Evolutionary conservation across 2,329 filamentous ascomycete species (phyloP).

Genomic region (Orbilia blumenaviensis): DNA sequence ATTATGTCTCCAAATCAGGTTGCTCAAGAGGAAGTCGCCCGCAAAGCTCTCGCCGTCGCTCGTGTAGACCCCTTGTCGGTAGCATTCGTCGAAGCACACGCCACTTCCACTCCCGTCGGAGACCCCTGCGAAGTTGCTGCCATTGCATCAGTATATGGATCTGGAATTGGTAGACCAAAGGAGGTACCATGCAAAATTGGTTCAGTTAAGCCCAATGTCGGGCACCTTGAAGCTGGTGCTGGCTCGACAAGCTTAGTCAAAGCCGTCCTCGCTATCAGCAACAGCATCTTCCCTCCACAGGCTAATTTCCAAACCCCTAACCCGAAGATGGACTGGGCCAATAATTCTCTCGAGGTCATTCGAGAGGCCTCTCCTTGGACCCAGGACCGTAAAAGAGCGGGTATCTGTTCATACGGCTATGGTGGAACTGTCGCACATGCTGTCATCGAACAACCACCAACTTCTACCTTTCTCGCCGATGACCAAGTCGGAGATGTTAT

Average conservation of each 20-base stretch:
- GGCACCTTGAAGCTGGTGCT: slow-evolving; percentile 66
- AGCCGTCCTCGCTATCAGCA: slow-evolving; percentile 66
- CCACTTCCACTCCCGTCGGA: slow-evolving; percentile 68
- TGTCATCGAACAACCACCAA: slow-evolving; percentile 60
- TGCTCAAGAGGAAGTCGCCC: slow-evolving; percentile 61
- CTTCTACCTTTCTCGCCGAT: neutral
- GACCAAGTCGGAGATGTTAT: neutral
- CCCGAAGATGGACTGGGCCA: slow-evolving; percentile 42
- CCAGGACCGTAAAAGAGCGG: slow-evolving; percentile 55
- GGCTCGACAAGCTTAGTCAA: slow-evolving; percentile 68
- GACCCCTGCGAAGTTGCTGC: slow-evolving; percentile 68
- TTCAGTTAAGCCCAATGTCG: slow-evolving; percentile 66
- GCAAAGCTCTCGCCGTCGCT: slow-evolving; percentile 59
- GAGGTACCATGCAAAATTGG: slow-evolving; percentile 59
- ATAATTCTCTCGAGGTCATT: slow-evolving; percentile 44
- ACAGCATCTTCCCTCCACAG: slow-evolving; percentile 60
- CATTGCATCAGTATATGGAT: slow-evolving; percentile 63
- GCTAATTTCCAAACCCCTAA: slow-evolving; percentile 57
- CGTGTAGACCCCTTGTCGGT: slow-evolving; percentile 58
- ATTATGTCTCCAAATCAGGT: slow-evolving; percentile 60
- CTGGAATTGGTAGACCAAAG: slow-evolving; percentile 1
- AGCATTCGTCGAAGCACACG: slow-evolving; percentile 65
- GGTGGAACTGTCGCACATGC: slow-evolving; percentile 64
- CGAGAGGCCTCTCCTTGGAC: slow-evolving; percentile 35
- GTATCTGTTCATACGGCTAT: slow-evolving; percentile 64